Base-by-base conservation (phyloP, 139 green algal genomes). In the Chlamydomonas applanata region DNA sequence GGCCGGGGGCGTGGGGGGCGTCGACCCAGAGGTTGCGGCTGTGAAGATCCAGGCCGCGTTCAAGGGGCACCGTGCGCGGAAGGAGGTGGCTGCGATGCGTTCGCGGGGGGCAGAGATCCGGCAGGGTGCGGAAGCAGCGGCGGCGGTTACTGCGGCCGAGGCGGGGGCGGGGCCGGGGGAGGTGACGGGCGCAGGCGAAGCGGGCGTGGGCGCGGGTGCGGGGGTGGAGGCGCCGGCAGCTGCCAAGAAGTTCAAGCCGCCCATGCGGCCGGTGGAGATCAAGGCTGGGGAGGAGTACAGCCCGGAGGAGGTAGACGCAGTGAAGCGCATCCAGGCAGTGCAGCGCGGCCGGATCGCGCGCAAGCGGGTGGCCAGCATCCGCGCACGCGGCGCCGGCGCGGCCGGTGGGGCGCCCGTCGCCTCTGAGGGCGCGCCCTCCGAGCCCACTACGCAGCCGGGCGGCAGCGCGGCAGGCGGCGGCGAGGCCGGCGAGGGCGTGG, bases 11-110 rank as follows among this genome's bases (percentile, higher is more conserved):
- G 71, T 22, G 5, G 24, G n/a, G 2, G 17, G 7, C 1, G 73
- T 71, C 27, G 34, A 71, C 67, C 59, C 68, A 32, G 78, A 73
- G 69, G 60, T 36, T 30, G 68, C 78, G 20, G 78, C 62, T 0
- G 70, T 69, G 44, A 63, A 61, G 11, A 72, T 82, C 64, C 77
- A 82, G 72, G 71, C 77, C 1, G 70, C 76, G 25, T 60, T 57
- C 36, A 54, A 57, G 7, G 75, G 75, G 1, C 56, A 80, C 44
- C n/a, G 19, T 2, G 75, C 75, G 32, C 69, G 76, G 3, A 76
- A 73, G 64, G 77, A 79, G 65, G 77, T 77, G 65, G 76, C 76
- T 52, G 76, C 71, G 2, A 74, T 82, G 70, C 63, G 70, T 3
- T 52, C 29, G 24, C 45, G 34, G 14, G 75, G 69, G 20, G 69